Conservation (phyloP, 2,329 filamentous ascomycete genomes). For the Alternaria gansuensis region DNA sequence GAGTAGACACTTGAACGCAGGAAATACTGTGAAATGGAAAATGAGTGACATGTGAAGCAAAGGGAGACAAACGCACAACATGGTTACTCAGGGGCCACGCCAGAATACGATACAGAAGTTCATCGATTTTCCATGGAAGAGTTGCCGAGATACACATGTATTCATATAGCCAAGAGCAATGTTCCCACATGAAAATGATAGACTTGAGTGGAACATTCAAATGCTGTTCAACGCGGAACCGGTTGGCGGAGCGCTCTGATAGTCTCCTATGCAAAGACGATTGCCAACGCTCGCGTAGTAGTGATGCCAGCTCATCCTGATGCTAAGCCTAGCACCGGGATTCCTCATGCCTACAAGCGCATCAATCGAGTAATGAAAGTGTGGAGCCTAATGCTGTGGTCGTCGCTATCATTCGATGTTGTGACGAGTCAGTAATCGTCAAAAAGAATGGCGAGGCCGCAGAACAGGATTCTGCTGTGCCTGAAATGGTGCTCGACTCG, state of each 20-base stretch:
- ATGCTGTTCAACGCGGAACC: not conserved
- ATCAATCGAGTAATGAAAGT: conserved; percentile 4
- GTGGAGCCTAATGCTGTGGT: conserved; percentile 5
- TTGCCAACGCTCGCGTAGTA: not conserved
- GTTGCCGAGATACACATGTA: not conserved
- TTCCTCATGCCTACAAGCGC: not conserved
- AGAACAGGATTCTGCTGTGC: conserved; percentile 16
- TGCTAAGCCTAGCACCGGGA: conserved; percentile 1
- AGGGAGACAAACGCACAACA: not conserved
- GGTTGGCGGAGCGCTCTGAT: not conserved
- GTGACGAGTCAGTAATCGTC: conserved; percentile 16
- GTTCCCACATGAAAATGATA: not conserved
- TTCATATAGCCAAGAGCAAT: not conserved
- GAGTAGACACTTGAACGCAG: not conserved
- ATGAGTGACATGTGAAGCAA: not conserved
- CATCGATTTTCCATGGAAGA: not conserved
- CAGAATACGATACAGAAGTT: not conserved
- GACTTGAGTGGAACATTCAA: not conserved
- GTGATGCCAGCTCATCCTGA: not conserved
- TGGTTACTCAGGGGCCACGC: not conserved
- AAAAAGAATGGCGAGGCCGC: conserved; percentile 11
- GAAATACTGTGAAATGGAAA: not conserved
- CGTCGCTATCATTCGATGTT: not conserved
- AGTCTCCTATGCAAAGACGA: not conserved
- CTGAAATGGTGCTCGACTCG: not conserved